Conservation (phyloP, 1,284 basidiomycete species). For the Tilletia walkeri region DNA sequence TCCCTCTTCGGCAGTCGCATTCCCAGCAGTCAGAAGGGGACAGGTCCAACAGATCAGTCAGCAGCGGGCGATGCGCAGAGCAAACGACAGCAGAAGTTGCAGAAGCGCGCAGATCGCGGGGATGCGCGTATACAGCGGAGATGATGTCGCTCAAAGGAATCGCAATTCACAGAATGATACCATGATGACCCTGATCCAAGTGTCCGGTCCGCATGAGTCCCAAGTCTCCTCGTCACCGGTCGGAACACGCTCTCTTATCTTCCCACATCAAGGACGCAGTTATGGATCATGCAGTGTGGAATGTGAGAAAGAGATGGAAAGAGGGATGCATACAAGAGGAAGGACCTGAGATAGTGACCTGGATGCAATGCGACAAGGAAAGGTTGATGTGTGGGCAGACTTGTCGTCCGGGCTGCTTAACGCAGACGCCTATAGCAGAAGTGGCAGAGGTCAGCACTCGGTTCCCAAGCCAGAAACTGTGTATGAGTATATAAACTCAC, state of each 20-base stretch:
- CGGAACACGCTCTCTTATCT: too few species aligned
- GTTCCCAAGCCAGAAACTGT: not conserved
- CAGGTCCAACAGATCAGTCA: not conserved
- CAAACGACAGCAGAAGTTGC: constrained; percentile 52
- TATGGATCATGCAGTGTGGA: not conserved
- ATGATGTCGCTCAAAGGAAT: not conserved
- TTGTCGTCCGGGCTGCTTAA: not conserved
- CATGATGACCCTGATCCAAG: too few species aligned
- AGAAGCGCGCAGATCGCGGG: constrained; percentile 45
- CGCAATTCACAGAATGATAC: too few species aligned
- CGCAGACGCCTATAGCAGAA: constrained; percentile 6
- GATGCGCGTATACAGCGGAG: constrained; percentile 32
- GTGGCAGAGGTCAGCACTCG: not conserved
- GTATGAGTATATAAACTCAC: constrained; percentile 63
- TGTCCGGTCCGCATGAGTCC: too few species aligned
- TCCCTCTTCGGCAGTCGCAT: constrained; percentile 24
- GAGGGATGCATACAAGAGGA: constrained; percentile 16
- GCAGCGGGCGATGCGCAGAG: constrained; percentile 27
- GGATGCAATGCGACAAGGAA: not conserved
- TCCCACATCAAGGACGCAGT: not conserved
- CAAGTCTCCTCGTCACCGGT: too few species aligned
- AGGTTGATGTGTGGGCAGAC: not conserved
- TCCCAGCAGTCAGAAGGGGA: constrained; percentile 16
- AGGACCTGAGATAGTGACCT: not conserved
- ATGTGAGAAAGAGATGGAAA: not conserved